Percentiles rank a stretch among this genome's conserved stretches.
Evolutionary conservation across 2,329 filamentous ascomycete genomes (phyloP).

Genomic region (Aspergillus sergii): DNA sequence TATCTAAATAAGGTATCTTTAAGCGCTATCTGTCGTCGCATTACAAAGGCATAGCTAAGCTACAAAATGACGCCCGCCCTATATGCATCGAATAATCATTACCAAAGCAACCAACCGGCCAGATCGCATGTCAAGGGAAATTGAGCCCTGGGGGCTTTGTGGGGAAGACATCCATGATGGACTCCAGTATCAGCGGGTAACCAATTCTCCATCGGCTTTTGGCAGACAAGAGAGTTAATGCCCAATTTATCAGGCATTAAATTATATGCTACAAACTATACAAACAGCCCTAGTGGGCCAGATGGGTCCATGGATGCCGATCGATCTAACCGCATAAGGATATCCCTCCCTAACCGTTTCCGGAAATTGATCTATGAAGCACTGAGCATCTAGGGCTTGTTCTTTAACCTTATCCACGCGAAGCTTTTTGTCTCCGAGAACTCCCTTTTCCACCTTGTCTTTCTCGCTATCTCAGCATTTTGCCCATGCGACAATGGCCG

Average conservation of each 20-base stretch:
- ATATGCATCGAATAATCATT: background rate
- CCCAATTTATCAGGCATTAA: background rate
- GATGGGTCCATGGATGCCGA: background rate
- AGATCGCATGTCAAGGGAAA: background rate
- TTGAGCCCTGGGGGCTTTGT: background rate
- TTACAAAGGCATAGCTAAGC: background rate
- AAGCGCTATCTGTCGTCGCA: background rate
- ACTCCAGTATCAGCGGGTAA: too few relatives aligned
- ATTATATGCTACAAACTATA: background rate
- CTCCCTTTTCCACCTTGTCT: background rate
- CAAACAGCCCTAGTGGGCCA: background rate
- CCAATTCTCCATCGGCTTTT: too few relatives aligned
- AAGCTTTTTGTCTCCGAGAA: background rate
- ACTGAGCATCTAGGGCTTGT: background rate
- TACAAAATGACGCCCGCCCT: background rate
- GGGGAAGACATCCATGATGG: background rate
- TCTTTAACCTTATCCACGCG: background rate
- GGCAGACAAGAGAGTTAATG: background rate
- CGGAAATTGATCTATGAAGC: conserved; percentile 1
- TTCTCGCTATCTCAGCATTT: background rate
- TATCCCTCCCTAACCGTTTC: background rate
- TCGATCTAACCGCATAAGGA: background rate
- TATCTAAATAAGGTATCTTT: background rate
- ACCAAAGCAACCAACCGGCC: too few relatives aligned
- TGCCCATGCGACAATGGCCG: background rate